Evolutionary conservation across 2,329 filamentous ascomycete species (phyloP).

Genomic region (Esteya vermicola): DNA sequence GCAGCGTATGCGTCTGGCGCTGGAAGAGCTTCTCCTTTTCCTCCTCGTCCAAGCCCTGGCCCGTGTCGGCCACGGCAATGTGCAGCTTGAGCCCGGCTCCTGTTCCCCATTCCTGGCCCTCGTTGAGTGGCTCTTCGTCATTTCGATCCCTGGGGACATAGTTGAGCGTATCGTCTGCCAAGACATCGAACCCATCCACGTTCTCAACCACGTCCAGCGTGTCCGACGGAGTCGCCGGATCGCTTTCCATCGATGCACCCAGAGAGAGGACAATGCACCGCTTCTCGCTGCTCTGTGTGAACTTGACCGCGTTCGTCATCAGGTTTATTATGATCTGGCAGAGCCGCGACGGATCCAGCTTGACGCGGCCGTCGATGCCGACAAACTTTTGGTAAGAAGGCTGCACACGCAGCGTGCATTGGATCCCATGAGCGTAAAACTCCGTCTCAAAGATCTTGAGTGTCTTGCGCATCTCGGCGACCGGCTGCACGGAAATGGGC

Average conservation of each 20-base stretch:
- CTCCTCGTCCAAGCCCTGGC: conserved; percentile 52
- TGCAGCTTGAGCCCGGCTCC: conserved; percentile 60
- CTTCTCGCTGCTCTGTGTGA: conserved; percentile 45
- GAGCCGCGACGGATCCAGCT: conserved; percentile 59
- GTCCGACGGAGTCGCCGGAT: neutral
- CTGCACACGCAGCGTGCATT: conserved; percentile 54
- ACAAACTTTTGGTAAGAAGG: conserved; percentile 47
- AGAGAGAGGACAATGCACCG: conserved; percentile 50
- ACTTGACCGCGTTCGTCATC: conserved; percentile 53
- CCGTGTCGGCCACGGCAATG: conserved; percentile 59
- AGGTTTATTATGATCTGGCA: conserved; percentile 65
- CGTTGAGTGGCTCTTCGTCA: conserved; percentile 27
- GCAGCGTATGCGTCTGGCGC: conserved; percentile 64
- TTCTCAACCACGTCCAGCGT: neutral
- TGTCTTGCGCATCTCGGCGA: conserved; percentile 48
- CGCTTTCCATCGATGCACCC: conserved; percentile 35
- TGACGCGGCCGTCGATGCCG: conserved; percentile 51
- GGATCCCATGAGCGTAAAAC: conserved; percentile 55
- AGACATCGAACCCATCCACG: neutral
- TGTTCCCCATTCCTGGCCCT: conserved; percentile 52
- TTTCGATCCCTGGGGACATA: conserved; percentile 32
- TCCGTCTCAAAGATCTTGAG: conserved; percentile 72
- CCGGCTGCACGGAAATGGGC: conserved; percentile 53
- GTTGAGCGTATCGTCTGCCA: conserved; percentile 22
- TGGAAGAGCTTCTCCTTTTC: conserved; percentile 65